Evolutionary conservation across 352 stramenopile species (phyloP).

Genomic region (Pythium angustatum): DNA sequence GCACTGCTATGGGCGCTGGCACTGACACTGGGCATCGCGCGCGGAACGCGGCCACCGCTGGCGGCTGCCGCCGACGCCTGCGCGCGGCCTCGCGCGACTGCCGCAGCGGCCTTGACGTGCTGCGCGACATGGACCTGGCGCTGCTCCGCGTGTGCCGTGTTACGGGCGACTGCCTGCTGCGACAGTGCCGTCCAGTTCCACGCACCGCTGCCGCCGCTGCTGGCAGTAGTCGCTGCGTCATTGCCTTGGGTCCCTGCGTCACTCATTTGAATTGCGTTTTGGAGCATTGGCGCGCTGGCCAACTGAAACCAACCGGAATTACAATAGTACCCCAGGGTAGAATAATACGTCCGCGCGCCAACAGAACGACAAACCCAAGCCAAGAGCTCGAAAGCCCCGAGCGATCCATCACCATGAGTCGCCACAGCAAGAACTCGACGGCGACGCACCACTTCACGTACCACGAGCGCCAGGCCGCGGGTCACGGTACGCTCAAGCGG

Average conservation of each 20-base stretch:
- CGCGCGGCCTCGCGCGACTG: slow-evolving; percentile 14
- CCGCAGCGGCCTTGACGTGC: slow-evolving; percentile 20
- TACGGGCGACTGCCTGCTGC: slow-evolving; percentile 32
- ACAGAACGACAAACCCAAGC: neutral
- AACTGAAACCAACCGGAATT: neutral
- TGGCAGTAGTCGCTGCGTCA: neutral
- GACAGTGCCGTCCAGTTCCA: slow-evolving; percentile 63
- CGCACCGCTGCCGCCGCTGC: slow-evolving; percentile 14
- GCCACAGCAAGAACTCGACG: slow-evolving; percentile 89
- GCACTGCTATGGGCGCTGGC: too few relatives aligned
- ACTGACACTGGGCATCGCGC: neutral
- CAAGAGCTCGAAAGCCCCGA: neutral
- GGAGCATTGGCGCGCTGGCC: neutral
- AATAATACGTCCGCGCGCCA: too few relatives aligned
- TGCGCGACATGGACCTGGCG: slow-evolving; percentile 18
- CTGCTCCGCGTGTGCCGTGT: slow-evolving; percentile 26
- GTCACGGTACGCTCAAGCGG: slow-evolving; percentile 82
- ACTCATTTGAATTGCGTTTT: neutral
- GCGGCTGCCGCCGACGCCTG: neutral
- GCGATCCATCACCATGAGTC: slow-evolving; percentile 51
- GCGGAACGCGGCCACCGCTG: neutral
- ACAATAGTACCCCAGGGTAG: slow-evolving; percentile 16
- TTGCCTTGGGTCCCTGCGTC: slow-evolving; percentile 11
- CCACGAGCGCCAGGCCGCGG: slow-evolving; percentile 69
- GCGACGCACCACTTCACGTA: slow-evolving; percentile 89